Conservation (phyloP, 108 stramenopile species). For the Stephanodiscus minutulus region DNA sequence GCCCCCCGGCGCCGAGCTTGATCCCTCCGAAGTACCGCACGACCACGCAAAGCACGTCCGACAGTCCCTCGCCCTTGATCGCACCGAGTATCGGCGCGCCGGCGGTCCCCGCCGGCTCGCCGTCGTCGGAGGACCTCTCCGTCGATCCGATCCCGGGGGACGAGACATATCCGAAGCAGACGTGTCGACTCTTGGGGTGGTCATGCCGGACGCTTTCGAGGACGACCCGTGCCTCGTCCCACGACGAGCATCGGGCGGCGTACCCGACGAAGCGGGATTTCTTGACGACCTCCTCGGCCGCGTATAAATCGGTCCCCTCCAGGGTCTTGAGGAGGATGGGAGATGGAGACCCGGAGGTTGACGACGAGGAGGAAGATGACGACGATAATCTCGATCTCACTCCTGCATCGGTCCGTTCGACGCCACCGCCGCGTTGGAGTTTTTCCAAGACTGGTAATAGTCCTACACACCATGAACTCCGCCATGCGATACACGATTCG, state of each 20-base stretch:
- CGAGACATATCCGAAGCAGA: slow-evolving; percentile 70
- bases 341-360: too few relatives aligned
- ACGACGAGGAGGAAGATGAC: too few relatives aligned
- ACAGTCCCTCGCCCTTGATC: slow-evolving; percentile 70
- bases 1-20: slow-evolving; percentile 83
- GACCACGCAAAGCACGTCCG: slow-evolving; percentile 73
- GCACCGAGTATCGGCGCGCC: slow-evolving; percentile 76
- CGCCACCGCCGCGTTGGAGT: too few relatives aligned
- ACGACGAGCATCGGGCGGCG: slow-evolving; percentile 61
- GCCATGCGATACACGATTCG: too few relatives aligned
- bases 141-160: slow-evolving; percentile 28
- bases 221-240: slow-evolving; percentile 64
- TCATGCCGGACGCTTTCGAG: slow-evolving; percentile 52
- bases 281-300: slow-evolving; percentile 63
- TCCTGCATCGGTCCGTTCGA: too few relatives aligned
- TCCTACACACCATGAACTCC: too few relatives aligned
- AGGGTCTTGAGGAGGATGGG: too few relatives aligned
- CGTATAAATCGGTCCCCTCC: too few relatives aligned
- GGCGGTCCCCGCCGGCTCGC: slow-evolving; percentile 87
- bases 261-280: slow-evolving; percentile 83
- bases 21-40: slow-evolving; percentile 87
- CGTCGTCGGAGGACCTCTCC: slow-evolving; percentile 82
- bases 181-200: slow-evolving; percentile 84
- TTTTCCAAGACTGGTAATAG: too few relatives aligned
- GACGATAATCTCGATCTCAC: too few relatives aligned